Evolutionary conservation across 805 yeast species (phyloP).

Genomic region (Tetrapisispora fleetii): DNA sequence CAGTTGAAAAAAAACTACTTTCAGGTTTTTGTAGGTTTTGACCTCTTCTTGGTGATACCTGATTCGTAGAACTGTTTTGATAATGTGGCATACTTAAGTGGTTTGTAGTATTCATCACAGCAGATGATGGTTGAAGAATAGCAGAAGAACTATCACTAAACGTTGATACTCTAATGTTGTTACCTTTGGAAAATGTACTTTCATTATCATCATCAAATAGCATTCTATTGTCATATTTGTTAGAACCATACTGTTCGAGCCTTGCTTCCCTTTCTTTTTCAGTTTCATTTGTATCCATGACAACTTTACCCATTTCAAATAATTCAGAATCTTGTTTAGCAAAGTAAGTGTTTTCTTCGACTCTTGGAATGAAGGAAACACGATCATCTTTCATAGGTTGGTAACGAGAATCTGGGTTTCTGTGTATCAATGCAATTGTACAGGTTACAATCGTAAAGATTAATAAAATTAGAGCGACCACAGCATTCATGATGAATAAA

Average conservation of each 20-base stretch:
- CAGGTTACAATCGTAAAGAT: constrained; percentile 85
- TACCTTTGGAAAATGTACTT: neutral
- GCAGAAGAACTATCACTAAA: constrained; percentile 2
- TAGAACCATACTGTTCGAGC: constrained; percentile 14
- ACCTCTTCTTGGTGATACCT: constrained; percentile 3
- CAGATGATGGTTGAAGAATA: constrained; percentile 23
- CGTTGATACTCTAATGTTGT: neutral
- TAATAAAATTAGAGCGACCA: constrained; percentile 70
- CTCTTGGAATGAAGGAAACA: constrained; percentile 80
- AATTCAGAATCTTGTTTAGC: constrained; percentile 25
- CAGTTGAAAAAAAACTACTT: constrained; percentile 21
- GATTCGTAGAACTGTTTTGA: constrained; percentile 6
- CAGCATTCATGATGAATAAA: constrained; percentile 81
- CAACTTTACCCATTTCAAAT: constrained; percentile 30
- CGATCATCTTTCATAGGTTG: constrained; percentile 96
- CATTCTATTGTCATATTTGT: neutral
- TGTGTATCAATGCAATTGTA: constrained; percentile 68
- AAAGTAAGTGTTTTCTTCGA: constrained; percentile 16
- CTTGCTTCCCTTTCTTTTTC: constrained; percentile 21
- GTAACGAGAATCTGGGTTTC: constrained; percentile 91
- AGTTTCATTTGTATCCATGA: constrained; percentile 29
- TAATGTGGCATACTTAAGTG: constrained; percentile 4
- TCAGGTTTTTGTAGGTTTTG: constrained; percentile 25
- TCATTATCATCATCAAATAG: constrained; percentile 14
- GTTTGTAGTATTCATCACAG: constrained; percentile 16